A percentile compares a stretch with the other conserved stretches of the same genome.
Evolutionary conservation across 2,329 filamentous ascomycete genomes (phyloP).

Genomic region (Exophiala sp.): DNA sequence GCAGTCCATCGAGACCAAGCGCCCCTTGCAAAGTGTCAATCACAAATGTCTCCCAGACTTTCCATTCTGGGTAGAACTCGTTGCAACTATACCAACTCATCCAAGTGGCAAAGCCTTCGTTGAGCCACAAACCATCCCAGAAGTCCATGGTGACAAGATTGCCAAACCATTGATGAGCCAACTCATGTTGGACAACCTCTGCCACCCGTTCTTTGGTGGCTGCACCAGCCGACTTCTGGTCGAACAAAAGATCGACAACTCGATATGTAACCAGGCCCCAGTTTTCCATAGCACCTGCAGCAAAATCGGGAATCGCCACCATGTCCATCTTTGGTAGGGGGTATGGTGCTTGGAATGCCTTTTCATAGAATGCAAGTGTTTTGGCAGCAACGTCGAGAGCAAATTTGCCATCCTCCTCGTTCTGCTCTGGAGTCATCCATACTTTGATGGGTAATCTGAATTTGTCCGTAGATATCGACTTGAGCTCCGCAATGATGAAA

Average conservation of each 20-base stretch:
- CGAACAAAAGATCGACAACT: slow-evolving; percentile 83
- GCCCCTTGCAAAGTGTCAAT: slow-evolving; percentile 88
- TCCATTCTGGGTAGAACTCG: slow-evolving; percentile 95
- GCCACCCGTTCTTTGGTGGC: slow-evolving; percentile 88
- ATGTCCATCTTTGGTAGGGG: slow-evolving; percentile 94
- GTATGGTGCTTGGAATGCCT: slow-evolving; percentile 83
- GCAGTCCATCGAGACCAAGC: slow-evolving; percentile 79
- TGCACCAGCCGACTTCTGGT: slow-evolving; percentile 87
- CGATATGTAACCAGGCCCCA: slow-evolving; percentile 96
- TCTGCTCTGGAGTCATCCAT: slow-evolving; percentile 85
- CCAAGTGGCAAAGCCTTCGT: slow-evolving; percentile 88
- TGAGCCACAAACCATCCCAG: slow-evolving; percentile 97
- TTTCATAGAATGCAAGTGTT: slow-evolving; percentile 91
- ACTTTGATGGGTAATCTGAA: slow-evolving; percentile 91
- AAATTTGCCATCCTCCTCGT: slow-evolving; percentile 88
- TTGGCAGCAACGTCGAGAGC: slow-evolving; percentile 84
- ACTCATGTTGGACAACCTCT: slow-evolving; percentile 92
- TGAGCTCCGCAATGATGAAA: slow-evolving; percentile 90
- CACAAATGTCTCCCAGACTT: slow-evolving; percentile 94
- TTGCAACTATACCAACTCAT: slow-evolving; percentile 96
- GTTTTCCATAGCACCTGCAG: slow-evolving; percentile 96
- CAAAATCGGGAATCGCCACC: slow-evolving; percentile 94
- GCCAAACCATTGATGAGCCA: slow-evolving; percentile 97
- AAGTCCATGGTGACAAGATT: slow-evolving; percentile 98
- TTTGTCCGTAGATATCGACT: slow-evolving; percentile 85